Percentiles rank a stretch among this genome's conserved stretches.
phyloP scores from a whole-genome alignment of 2,329 filamentous ascomycete species.

The Graphiopsis chlorocephala region DNA sequence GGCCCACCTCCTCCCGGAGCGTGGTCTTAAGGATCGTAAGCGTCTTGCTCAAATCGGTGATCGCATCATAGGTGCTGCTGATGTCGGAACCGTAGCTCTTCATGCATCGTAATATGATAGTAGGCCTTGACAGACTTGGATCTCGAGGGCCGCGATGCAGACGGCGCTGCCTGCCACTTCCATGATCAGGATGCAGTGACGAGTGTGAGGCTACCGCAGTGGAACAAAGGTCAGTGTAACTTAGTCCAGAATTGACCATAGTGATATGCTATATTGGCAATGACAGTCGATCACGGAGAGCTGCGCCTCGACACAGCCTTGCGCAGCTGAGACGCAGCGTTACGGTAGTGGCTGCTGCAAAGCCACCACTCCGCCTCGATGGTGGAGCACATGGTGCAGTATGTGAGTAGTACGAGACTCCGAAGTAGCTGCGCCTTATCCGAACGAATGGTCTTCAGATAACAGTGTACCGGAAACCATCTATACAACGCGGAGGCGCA shows the following conservation, averaged over 20 bases:
- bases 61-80: conserved; percentile 12
- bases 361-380: background rate
- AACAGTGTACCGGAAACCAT: background rate
- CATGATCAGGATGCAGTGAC: background rate
- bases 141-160: conserved; percentile 18
- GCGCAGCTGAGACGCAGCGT: too few species aligned
- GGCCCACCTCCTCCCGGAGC: too few species aligned
- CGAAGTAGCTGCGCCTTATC: background rate
- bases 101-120: conserved; percentile 18
- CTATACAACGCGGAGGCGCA: background rate
- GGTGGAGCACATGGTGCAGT: background rate
- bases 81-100: conserved; percentile 18
- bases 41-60: conserved; percentile 18
- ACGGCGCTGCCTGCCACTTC: conserved; percentile 11
- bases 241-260: too few species aligned
- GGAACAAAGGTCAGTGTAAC: too few species aligned
- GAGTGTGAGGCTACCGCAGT: too few species aligned
- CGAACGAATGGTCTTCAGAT: background rate
- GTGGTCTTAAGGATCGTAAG: conserved; percentile 10
- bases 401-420: background rate
- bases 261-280: too few species aligned
- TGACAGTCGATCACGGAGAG: too few species aligned
- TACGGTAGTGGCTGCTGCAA: background rate
- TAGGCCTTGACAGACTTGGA: too few species aligned
- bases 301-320: too few species aligned